A percentile compares a stretch with the other conserved stretches of the same genome.
Evolutionary conservation across 2,329 filamentous ascomycete species (phyloP).

Genomic region (Alternaria panax): DNA sequence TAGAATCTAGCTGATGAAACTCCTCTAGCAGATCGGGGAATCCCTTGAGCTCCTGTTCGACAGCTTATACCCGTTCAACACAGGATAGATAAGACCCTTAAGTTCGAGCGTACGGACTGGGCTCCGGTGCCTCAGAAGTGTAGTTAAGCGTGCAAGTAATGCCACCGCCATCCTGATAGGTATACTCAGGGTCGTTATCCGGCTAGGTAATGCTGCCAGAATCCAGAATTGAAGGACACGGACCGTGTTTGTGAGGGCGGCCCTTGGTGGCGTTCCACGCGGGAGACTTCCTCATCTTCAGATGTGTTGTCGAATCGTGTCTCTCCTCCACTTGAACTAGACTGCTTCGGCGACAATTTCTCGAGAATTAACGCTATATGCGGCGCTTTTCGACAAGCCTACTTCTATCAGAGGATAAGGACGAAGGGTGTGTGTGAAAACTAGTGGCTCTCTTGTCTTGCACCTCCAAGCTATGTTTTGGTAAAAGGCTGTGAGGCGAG

Average conservation of each 20-base stretch:
- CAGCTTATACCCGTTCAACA: background rate
- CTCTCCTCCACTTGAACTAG: background rate
- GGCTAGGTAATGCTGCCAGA: background rate
- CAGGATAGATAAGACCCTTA: background rate
- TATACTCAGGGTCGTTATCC: background rate
- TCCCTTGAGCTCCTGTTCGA: background rate
- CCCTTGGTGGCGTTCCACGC: background rate
- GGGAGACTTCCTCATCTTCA: background rate
- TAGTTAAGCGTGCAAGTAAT: background rate
- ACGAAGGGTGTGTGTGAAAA: background rate
- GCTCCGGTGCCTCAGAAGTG: background rate
- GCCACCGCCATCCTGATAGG: background rate
- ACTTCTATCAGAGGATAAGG: background rate
- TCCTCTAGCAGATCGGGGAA: background rate
- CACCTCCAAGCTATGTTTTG: background rate
- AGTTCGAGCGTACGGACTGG: background rate
- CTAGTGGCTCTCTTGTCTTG: background rate
- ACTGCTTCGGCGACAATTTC: background rate
- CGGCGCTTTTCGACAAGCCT: background rate
- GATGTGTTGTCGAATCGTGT: background rate
- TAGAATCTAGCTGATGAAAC: background rate
- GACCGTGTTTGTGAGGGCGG: background rate
- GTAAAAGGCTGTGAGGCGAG: rapidly evolving
- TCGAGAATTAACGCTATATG: background rate
- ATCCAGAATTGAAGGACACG: background rate